phyloP scores from a whole-genome alignment of 371 early-diverging fungal species.

The Mortierella sp. region DNA sequence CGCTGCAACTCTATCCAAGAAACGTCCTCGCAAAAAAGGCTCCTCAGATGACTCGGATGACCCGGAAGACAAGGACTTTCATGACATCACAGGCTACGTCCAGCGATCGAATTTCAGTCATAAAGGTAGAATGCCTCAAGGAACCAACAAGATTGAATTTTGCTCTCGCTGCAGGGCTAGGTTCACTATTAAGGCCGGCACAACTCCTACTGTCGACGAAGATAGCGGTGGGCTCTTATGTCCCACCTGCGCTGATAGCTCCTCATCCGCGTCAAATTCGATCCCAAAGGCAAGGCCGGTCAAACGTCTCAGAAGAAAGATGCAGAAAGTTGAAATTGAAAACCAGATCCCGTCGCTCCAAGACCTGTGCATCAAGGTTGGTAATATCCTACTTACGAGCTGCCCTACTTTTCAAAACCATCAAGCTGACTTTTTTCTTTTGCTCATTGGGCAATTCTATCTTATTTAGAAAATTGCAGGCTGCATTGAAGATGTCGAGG shows the following conservation, averaged over 20 bases:
- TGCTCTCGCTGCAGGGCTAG: conserved; percentile 72
- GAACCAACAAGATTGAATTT: conserved; percentile 66
- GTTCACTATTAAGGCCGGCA: conserved; percentile 61
- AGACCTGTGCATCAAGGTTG: conserved; percentile 77
- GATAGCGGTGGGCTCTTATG: conserved; percentile 60
- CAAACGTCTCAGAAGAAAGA: conserved; percentile 54
- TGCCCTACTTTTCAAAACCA: neutral
- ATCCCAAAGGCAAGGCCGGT: conserved; percentile 32
- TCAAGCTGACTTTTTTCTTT: neutral
- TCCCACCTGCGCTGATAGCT: conserved; percentile 60
- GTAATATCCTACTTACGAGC: neutral
- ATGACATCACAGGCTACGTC: conserved; percentile 45
- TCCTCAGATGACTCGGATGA: conserved; percentile 55
- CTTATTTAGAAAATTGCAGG: conserved; percentile 68
- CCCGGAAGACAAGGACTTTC: conserved; percentile 52
- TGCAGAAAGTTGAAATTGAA: conserved; percentile 36
- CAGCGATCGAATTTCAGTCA: conserved; percentile 58
- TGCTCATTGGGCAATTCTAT: neutral
- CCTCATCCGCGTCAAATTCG: conserved; percentile 9
- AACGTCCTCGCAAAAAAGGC: conserved; percentile 57
- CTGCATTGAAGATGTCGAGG: conserved; percentile 84
- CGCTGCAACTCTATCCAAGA: conserved; percentile 37
- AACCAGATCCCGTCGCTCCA: conserved; percentile 62
- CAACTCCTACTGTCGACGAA: conserved; percentile 30
- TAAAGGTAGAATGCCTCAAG: conserved; percentile 57